Evolutionary conservation across 768 basidiomycete species (phyloP).

Genomic region (Pleurotus tuber-regium): DNA sequence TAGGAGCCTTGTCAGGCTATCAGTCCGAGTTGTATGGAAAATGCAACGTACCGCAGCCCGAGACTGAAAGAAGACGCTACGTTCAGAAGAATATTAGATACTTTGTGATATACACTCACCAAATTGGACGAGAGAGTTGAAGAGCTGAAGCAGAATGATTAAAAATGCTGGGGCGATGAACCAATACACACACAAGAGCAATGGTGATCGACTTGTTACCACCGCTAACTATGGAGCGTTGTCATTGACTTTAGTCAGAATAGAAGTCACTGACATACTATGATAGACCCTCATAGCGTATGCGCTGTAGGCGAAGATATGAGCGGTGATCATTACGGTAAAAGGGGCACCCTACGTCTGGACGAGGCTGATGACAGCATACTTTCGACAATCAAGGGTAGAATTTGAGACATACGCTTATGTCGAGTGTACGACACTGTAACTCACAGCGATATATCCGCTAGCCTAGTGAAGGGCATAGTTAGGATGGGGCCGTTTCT

Average conservation of each 20-base stretch:
- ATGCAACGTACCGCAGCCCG: neutral
- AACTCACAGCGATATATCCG: neutral
- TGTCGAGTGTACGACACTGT: neutral
- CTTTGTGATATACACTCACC: too few relatives aligned
- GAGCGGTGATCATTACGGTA: neutral
- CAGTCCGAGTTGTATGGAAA: neutral
- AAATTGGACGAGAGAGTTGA: neutral
- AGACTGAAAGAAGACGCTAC: neutral
- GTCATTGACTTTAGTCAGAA: neutral
- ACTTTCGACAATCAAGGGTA: neutral
- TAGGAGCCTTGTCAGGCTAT: neutral
- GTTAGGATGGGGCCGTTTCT: too few relatives aligned
- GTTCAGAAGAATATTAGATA: neutral
- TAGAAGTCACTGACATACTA: neutral
- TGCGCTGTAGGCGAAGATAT: neutral
- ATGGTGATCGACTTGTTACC: neutral
- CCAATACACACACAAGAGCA: neutral
- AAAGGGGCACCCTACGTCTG: neutral
- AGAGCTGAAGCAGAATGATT: neutral
- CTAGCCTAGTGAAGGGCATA: conserved; percentile 4
- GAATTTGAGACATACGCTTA: neutral
- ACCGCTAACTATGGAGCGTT: neutral
- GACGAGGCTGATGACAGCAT: neutral
- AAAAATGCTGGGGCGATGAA: neutral
- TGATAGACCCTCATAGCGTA: neutral